Evolutionary conservation across 139 green algal genomes (phyloP).

Genomic region (Closterium sp.): DNA sequence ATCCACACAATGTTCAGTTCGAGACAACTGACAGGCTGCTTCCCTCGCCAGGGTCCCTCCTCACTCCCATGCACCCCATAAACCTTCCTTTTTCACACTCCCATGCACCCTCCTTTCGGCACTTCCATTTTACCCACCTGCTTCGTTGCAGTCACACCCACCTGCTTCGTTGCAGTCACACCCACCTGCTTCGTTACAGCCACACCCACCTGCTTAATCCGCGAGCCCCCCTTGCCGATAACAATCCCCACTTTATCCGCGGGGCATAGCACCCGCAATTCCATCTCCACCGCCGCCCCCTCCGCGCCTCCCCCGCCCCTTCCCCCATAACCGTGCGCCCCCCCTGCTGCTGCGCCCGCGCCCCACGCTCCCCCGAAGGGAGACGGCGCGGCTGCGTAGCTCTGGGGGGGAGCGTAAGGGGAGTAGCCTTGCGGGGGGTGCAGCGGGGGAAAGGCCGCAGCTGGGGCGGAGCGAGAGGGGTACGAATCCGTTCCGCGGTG

Average conservation of each 20-base stretch:
- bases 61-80: too few relatives aligned
- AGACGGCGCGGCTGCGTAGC: background rate
- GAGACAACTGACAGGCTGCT: too few relatives aligned
- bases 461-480: background rate
- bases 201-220: constrained; percentile 43
- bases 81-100: too few relatives aligned
- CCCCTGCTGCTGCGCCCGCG: background rate
- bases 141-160: too few relatives aligned
- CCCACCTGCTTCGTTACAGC: background rate
- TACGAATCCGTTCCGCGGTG: background rate
- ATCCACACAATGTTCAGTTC: too few relatives aligned
- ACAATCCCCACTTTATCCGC: constrained; percentile 24
- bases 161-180: background rate
- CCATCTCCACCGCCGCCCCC: constrained; percentile 23
- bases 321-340: background rate
- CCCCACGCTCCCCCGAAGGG: background rate
- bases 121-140: too few relatives aligned
- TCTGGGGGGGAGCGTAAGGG: background rate
- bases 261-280: constrained; percentile 37
- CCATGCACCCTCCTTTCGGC: too few relatives aligned
- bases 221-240: constrained; percentile 54
- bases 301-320: background rate
- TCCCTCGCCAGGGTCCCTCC: too few relatives aligned
- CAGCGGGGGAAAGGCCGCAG: background rate
- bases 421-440: background rate